Conservation (phyloP, 768 basidiomycete genomes). For the Psilocybe cubensis region DNA sequence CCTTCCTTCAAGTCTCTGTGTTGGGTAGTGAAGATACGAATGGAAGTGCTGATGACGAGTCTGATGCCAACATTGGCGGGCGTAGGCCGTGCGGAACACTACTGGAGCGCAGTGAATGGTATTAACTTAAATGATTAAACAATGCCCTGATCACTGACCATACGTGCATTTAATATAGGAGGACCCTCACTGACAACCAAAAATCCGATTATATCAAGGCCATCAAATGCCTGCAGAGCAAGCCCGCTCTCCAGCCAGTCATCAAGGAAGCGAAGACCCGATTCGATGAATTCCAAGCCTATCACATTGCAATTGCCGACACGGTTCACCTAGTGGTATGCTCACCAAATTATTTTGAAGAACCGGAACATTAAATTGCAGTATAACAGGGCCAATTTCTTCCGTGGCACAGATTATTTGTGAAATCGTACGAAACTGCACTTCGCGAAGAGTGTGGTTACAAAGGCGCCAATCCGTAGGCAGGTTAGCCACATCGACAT, state of each 20-base stretch:
- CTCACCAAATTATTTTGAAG: not conserved
- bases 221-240: conserved; percentile 29
- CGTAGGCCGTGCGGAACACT: conserved; percentile 2
- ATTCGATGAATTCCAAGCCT: conserved; percentile 41
- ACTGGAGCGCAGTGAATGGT: conserved; percentile 19
- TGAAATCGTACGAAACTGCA: conserved; percentile 28
- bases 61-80: not conserved
- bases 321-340: conserved; percentile 35
- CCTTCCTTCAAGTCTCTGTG: not conserved
- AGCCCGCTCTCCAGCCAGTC: conserved; percentile 24
- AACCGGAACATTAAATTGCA: conserved; percentile 3
- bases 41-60: not conserved
- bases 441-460: conserved; percentile 34
- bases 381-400: conserved; percentile 36
- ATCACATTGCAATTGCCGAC: conserved; percentile 31
- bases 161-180: conserved; percentile 18
- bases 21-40: not conserved
- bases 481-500: not conserved
- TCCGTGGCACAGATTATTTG: conserved; percentile 34
- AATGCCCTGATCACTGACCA: not conserved
- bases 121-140: not conserved
- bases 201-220: conserved; percentile 31
- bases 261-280: conserved; percentile 25
- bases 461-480: conserved; percentile 30
- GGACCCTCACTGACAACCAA: conserved; percentile 21